phyloP scores from a whole-genome alignment of 352 stramenopile species.

The Thraustochytrium striatum region DNA sequence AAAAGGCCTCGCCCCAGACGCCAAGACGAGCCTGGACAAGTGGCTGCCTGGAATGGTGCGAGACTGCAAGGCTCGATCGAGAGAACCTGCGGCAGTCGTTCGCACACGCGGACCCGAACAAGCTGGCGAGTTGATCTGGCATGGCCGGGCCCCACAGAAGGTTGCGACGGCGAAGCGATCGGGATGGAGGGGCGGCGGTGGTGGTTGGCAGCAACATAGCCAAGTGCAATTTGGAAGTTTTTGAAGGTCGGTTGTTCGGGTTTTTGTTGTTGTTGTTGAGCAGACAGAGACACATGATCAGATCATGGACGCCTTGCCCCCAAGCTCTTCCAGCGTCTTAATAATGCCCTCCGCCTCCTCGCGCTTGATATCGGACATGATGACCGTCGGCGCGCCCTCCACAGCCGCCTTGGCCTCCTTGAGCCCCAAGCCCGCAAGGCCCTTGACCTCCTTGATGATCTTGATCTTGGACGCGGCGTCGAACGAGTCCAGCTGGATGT shows the following conservation, averaged over 20 bases:
- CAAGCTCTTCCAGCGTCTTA: constrained; percentile 43
- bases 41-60: background rate
- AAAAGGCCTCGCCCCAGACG: background rate
- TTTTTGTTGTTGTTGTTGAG: background rate
- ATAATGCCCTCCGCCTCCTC: constrained; percentile 46
- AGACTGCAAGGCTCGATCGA: background rate
- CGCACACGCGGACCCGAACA: background rate
- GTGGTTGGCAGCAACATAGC: background rate
- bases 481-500: constrained; percentile 49
- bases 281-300: background rate
- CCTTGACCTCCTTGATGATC: constrained; percentile 51
- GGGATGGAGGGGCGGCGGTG: background rate
- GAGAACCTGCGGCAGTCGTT: background rate
- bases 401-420: constrained; percentile 49
- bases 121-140: too few species aligned
- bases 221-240: background rate
- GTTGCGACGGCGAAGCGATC: background rate
- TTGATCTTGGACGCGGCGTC: constrained; percentile 46
- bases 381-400: constrained; percentile 36
- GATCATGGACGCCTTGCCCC: constrained; percentile 43
- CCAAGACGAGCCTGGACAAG: background rate
- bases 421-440: constrained; percentile 21
- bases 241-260: background rate
- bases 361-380: constrained; percentile 44
- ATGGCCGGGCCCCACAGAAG: background rate